Evolutionary conservation across 306 rosid genomes (phyloP).

Genomic region (Cucumis hystrix): DNA sequence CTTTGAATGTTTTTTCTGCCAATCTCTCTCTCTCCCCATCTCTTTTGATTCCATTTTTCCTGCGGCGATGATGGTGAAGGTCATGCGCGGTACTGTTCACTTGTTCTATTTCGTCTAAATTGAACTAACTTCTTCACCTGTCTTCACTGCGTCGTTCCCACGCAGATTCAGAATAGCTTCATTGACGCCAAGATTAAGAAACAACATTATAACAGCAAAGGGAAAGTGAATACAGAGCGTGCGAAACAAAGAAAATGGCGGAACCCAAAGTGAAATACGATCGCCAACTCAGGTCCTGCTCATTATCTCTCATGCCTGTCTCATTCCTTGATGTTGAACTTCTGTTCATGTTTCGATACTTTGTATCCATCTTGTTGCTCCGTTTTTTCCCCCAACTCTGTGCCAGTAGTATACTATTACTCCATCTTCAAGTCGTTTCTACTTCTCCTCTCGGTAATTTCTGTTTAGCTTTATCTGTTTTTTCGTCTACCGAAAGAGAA

Average conservation of each 20-base stretch:
- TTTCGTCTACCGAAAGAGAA: neutral
- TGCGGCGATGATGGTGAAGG: no score
- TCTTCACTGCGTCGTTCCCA: neutral
- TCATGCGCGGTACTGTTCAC: no score
- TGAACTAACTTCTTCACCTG: neutral
- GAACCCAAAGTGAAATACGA: slow-evolving; percentile 8
- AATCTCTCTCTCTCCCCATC: no score
- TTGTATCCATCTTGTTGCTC: neutral
- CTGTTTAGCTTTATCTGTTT: neutral
- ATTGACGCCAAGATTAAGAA: neutral
- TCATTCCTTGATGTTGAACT: neutral
- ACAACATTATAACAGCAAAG: neutral
- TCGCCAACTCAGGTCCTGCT: slow-evolving; percentile 8
- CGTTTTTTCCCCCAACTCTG: neutral
- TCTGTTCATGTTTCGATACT: neutral
- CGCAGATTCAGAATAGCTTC: neutral
- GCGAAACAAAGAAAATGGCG: slow-evolving; percentile 12
- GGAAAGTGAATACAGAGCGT: neutral
- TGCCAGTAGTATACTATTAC: neutral
- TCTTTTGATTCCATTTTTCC: no score
- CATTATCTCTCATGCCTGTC: neutral
- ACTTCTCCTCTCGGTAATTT: neutral
- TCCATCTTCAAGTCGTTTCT: neutral
- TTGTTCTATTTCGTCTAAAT: no score
- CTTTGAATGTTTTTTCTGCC: no score